Evolutionary conservation across 176 grass and related monocot species (phyloP), one percentile per base, ranked within the genome.

Genomic region (Zizania latifolia): DNA sequence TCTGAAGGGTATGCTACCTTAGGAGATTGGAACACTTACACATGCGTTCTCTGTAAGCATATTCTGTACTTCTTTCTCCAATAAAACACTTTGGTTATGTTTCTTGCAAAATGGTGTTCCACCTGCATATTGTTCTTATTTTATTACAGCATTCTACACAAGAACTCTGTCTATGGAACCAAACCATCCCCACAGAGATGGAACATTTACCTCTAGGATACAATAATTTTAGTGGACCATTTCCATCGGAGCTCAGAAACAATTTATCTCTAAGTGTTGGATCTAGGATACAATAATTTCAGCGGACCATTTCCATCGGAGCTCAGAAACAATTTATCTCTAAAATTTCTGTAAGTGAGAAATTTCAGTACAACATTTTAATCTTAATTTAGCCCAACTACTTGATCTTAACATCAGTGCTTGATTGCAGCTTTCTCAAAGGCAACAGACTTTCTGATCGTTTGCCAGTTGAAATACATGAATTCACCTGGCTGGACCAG

Each of bases 271-370:
- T n/a, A n/a, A 74, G 55, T 75, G 29, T 88, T 91, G 82, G 82
- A 91, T 70, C 51, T 87, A 14, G 85, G 85, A 37, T 81, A 78
- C 57, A 88, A 91, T 85, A 78, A 82, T 74, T 84, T 91, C 36
- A 87, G 6, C 14, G 89, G 77, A 75, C 37, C 56, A 32, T 43
- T 91, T 69, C 85, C 81, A 36, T 77, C 73, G 51, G 82, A 82
- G 6, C 33, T 88, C 34, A 33, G 46, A 75, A 82, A 41, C 31
- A 82, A 88, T 40, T 8, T 68, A 59, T 71, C 68, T 0, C 56
- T 85, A 21, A 28, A 91, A 63, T 78, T 82, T 66, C 63, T 91
- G 89, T 91, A 27, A 58, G 89, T 85, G 21, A 32, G 29, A 81
- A 23, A 26, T 19, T 31, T 62, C 3, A 6, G 67, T 68, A 61